Percentiles rank a stretch among this genome's conserved stretches.
These are phyloP conservation scores for Cyphellophora attinorum DNA, from an alignment of 2,329 filamentous ascomycete species.

Conservation along the genomic window DNA sequence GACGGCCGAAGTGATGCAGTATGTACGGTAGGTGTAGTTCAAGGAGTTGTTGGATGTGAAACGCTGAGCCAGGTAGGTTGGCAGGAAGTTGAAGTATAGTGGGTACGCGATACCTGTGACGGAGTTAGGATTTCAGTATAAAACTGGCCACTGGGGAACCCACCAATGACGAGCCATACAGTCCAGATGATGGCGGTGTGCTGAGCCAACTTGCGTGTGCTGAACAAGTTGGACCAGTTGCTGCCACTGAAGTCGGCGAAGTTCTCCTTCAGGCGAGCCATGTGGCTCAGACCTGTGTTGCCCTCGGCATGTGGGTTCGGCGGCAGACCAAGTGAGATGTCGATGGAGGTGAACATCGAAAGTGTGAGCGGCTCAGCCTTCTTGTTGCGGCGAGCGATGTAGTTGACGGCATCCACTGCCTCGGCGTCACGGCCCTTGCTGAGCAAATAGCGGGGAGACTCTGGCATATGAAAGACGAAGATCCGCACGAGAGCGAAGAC, in stretches of 20 bases:
- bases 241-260: constrained; percentile 18
- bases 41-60: constrained; percentile 15
- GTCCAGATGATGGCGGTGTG: constrained; percentile 49
- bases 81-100: constrained; percentile 38
- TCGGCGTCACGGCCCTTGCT: constrained; percentile 60
- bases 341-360: constrained; percentile 23
- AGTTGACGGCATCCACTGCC: constrained; percentile 59
- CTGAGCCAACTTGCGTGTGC: constrained; percentile 48
- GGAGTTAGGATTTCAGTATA: background rate
- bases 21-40: constrained; percentile 54
- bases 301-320: constrained; percentile 3
- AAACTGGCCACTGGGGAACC: background rate
- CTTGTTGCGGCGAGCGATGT: constrained; percentile 60
- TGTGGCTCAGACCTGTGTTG: constrained; percentile 17
- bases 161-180: constrained; percentile 61
- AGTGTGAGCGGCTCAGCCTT: constrained; percentile 31
- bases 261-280: constrained; percentile 22
- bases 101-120: constrained; percentile 31
- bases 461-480: constrained; percentile 58
- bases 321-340: constrained; percentile 8
- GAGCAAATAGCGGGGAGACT: constrained; percentile 69
- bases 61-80: constrained; percentile 34
- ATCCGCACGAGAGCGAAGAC: constrained; percentile 62
- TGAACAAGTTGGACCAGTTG: constrained; percentile 39
- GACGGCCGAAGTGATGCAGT: constrained; percentile 61